Conservation (phyloP, 257 asterid species). For the Solanum bulbocastanum region DNA sequence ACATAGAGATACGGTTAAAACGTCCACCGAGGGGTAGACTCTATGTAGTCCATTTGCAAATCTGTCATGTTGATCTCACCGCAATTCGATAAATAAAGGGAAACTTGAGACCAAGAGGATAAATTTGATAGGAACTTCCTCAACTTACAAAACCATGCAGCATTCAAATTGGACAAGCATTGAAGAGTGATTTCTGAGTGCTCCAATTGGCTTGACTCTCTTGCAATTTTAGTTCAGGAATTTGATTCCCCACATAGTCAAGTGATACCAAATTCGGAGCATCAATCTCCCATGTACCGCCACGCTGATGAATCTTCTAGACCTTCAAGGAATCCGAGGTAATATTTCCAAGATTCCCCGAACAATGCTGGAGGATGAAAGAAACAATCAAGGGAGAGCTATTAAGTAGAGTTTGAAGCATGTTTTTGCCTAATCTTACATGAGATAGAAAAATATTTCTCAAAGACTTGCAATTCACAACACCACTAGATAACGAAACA, state of each 20-base stretch:
- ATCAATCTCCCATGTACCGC: neutral
- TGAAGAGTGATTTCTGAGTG: neutral
- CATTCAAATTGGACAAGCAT: neutral
- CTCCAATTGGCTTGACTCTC: neutral
- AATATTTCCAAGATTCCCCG: neutral
- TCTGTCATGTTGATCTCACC: neutral
- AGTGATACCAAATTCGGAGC: neutral
- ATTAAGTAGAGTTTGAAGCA: neutral
- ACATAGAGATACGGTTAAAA: neutral
- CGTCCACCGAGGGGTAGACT: neutral
- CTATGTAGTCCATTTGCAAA: neutral
- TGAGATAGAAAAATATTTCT: neutral
- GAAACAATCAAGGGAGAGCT: neutral
- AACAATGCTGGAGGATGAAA: neutral
- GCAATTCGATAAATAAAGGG: neutral
- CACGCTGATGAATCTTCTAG: neutral
- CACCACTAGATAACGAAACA: neutral
- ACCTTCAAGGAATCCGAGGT: neutral
- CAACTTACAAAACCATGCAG: neutral
- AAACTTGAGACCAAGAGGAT: neutral
- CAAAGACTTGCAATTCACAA: neutral
- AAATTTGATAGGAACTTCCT: neutral
- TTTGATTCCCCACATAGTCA: neutral
- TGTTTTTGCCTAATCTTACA: neutral
- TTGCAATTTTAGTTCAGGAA: neutral